Base-by-base conservation (phyloP, 805 yeast genomes). In the Candida vaughaniae region DNA sequence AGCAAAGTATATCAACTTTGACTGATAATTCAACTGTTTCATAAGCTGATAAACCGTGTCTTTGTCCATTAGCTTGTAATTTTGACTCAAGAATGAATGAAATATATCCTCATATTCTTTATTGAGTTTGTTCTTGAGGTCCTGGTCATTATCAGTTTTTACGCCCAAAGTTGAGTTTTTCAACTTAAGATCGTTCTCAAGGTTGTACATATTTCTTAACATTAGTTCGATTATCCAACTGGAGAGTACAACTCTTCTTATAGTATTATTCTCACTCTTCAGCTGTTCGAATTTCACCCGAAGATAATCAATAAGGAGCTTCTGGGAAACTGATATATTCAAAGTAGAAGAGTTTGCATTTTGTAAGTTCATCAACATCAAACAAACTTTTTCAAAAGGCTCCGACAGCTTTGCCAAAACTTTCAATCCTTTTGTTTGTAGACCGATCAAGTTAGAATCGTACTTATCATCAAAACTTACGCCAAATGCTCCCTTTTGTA, bases 21-120 rank as follows among this genome's bases (percentile, higher is more conserved):
- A 69, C 32, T 74, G 74, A 39, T 84, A 69, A 42, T 88, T 82
- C 49, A 84, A 84, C 3, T 80, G 75, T 0, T 73, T 60, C 35
- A 91, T 70, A 4, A 90, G 74, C 52, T 87, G 89, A 50, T 82
- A 85, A 0, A 85, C 66, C 0, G 95, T 82, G 7, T 70, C 70
- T 23, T 69, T 69, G 54, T 89, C 95, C n/a, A 88, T 51, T 4
- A 57, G 48, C 17, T 65, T 63, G 38, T 69, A 61, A 52, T 78
- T 71, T 2, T 60, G 51, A 2, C 62, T 52, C 11, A 89, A 55
- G 53, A 89, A 87, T 1, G 56, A 69, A 59, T 48, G 74, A 67
- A 39, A 66, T 16, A 43, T 38, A 2, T 48, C 44, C 34, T 43
- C 38, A 31, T 35, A 29, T 11, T 34, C 35, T 27, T 39, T 26